Percentiles rank a stretch among this genome's conserved stretches.
Evolutionary conservation across 2,329 filamentous ascomycete species (phyloP).

Genomic region (Ilyonectria sp.): DNA sequence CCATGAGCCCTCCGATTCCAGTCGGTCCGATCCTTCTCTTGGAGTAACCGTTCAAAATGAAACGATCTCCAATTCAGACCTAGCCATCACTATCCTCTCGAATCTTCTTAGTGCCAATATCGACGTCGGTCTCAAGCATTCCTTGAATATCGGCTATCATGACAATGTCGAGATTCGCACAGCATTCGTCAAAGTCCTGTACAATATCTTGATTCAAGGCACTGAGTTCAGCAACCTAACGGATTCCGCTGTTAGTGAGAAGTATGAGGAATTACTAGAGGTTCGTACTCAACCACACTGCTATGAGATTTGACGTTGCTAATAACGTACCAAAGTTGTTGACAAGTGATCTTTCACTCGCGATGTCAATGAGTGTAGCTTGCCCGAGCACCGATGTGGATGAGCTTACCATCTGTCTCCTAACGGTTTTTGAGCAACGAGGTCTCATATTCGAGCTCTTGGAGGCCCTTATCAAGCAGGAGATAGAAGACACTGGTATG

Average conservation of each 20-base stretch:
- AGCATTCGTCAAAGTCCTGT: constrained; percentile 79
- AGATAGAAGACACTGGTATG: constrained; percentile 76
- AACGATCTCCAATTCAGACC: constrained; percentile 68
- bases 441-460: constrained; percentile 75
- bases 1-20: constrained; percentile 65
- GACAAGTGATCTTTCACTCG: constrained; percentile 74
- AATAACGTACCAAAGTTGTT: constrained; percentile 62
- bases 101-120: constrained; percentile 81
- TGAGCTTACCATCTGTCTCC: constrained; percentile 76
- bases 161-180: constrained; percentile 79
- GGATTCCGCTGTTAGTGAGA: constrained; percentile 77
- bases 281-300: constrained; percentile 42
- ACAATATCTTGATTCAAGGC: constrained; percentile 80
- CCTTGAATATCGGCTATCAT: constrained; percentile 79
- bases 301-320: constrained; percentile 7
- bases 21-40: constrained; percentile 46
- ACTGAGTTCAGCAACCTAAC: constrained; percentile 80
- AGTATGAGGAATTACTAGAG: constrained; percentile 76
- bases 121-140: constrained; percentile 79
- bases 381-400: constrained; percentile 79
- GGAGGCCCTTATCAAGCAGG: constrained; percentile 77
- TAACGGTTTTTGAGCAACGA: constrained; percentile 79
- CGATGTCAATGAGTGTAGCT: constrained; percentile 74
- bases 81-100: constrained; percentile 77
- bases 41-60: constrained; percentile 66